Base-by-base conservation (phyloP, 768 basidiomycete species). In the Leccinum longicurvipes region DNA sequence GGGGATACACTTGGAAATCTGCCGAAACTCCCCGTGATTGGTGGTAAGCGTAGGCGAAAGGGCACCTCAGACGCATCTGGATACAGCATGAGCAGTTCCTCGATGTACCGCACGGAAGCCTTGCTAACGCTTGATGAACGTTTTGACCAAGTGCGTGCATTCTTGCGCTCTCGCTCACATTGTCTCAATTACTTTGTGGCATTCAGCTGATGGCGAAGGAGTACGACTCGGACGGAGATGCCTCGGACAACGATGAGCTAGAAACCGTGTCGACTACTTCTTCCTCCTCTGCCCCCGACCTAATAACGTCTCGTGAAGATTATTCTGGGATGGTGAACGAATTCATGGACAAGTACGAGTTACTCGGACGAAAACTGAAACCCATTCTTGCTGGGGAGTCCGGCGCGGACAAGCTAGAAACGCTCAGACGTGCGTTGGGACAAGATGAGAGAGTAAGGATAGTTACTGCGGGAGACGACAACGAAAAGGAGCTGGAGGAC, bases 71-170 rank as follows among this genome's bases (percentile, higher is more conserved):
- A 93, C 59, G 93, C 91, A 9, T 93, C 91, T 21, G 94, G 92
- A 12, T 96, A 96, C 77, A 92, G 89, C 68, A 98, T 99, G 94
- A 96, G 91, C 70, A 94, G 92, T 64, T 93, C 93, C 3, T 93
- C 93, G 14, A 93, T 98, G 90, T 90, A 84, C 74, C 84, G 97
- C 45, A 98, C 91, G 60, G 89, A 93, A 62, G 86, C 92, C 1
- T 73, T 98, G 27, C 84, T 91, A 50, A 88, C 86, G 2, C 77
- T 99, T 42, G 97, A 99, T 66, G 93, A 98, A 66, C 82, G 86
- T 11, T 99, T 98, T 67, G 95, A 98, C 64, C 85, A 93, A 79
- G 97, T 93, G 61, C 59, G 79, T 65, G 19, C 24, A 39, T 52
- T n/a, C n/a, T 34, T 11, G 27, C 32, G 14, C 36, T 44, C 46